Base-by-base conservation (phyloP, 169 alveolate species). In the Cryptosporidium bovis region DNA sequence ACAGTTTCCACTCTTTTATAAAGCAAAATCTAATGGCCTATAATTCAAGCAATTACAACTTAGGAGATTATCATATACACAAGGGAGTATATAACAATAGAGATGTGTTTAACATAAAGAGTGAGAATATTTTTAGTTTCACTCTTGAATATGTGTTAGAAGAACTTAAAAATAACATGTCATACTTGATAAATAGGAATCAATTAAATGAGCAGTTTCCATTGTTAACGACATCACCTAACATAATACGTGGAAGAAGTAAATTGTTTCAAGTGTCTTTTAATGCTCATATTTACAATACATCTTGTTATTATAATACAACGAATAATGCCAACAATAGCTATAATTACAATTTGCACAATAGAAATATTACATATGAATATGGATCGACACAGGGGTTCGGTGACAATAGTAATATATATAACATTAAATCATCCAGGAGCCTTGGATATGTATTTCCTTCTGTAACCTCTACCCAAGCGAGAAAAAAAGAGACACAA, bases 171-270 rank as follows among this genome's bases (percentile, higher is more conserved):
- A 24, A 34, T 13, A 77, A 18, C 29, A 77, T 77, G 87, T 13
- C 27, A 7, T 20, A 55, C 56, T 36, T 31, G 24, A 40, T 46
- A 12, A 7, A 34, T 16, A 60, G 8, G 20, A 77, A 56, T 60
- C 46, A 46, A 7, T 60, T 77, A 60, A 62, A 60, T 12, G 29
- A 6, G 16, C 87, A 77, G 27, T 33, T 29, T 40, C 87, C 87
- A 24, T 36, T 77, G 33, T 60, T 77, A 44, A 29, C 64, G 20
- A 66, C 71, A 56, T 77, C 87, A 40, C 82, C 82, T 7, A 62
- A 62, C 33, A 62, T 62, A 24, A 27, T 33, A 62, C 82, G 33
- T 6, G 62, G 24, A 3, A 66, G 31, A 18, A 16, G 20, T 20
- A 66, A 66, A 66, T 34, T 46, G 13, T 46, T 46, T 31, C 55